Conservation (phyloP, 805 yeast species). For the Spencermartinsiella europaea region DNA sequence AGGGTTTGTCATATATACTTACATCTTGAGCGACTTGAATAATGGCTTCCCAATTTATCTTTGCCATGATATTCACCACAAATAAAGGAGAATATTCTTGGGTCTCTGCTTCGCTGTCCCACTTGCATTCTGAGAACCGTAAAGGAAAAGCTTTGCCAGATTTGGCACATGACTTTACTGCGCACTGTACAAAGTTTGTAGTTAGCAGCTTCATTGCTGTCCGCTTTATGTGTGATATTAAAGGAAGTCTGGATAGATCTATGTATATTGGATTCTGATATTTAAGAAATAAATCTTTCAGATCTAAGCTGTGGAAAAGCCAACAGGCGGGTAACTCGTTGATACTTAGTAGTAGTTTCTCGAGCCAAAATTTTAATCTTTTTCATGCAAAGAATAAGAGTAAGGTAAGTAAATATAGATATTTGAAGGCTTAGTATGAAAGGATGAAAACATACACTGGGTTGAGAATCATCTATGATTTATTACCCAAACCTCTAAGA, state of each 20-base stretch:
- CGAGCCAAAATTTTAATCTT: no score
- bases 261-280: neutral
- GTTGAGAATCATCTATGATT: conserved; percentile 15
- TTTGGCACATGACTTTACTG: conserved; percentile 73
- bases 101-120: conserved; percentile 60
- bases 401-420: neutral
- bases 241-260: neutral
- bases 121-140: conserved; percentile 39
- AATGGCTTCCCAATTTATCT: conserved; percentile 87
- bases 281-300: neutral
- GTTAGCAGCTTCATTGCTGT: conserved; percentile 79
- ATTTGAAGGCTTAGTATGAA: neutral
- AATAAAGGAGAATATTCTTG: conserved; percentile 81
- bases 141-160: conserved; percentile 79
- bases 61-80: conserved; percentile 64
- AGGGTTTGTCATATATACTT: conserved; percentile 26
- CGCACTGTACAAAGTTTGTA: conserved; percentile 94
- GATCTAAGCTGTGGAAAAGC: no score
- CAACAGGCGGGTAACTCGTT: no score
- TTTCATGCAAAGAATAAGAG: neutral
- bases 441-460: conserved; percentile 17
- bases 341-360: no score
- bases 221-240: no score
- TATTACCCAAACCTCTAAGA: conserved; percentile 26
- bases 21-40: conserved; percentile 69